These are phyloP conservation scores for Eimeria tenella DNA, from an alignment of 169 alveolate species.

Conservation along the genomic window DNA sequence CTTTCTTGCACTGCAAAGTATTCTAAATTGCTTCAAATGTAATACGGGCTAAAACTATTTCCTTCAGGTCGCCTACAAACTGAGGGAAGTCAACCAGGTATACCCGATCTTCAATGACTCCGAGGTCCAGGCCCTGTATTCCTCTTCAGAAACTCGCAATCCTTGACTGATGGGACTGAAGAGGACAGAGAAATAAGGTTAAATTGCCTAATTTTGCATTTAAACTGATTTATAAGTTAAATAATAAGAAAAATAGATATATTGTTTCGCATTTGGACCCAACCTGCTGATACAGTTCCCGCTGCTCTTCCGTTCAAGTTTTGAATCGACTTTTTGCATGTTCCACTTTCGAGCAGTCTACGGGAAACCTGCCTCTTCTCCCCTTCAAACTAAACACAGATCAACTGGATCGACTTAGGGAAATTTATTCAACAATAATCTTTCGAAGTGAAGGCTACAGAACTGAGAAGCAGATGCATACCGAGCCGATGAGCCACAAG, in stretches of 20 bases:
- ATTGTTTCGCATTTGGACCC: too few relatives aligned
- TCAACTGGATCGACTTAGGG: neutral
- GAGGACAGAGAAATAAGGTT: neutral
- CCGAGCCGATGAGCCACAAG: slow-evolving; percentile 21
- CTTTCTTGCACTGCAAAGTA: neutral
- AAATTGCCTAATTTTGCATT: too few relatives aligned
- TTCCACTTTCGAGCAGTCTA: neutral
- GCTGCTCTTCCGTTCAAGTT: neutral
- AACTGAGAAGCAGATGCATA: neutral
- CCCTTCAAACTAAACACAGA: neutral
- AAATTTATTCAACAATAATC: neutral
- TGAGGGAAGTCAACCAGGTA: slow-evolving; percentile 78
- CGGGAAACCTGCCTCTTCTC: neutral
- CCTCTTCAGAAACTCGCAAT: slow-evolving; percentile 46
- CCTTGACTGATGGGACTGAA: slow-evolving; percentile 19
- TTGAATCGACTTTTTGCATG: neutral
- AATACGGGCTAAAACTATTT: too few relatives aligned
- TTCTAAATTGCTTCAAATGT: too few relatives aligned
- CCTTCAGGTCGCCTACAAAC: slow-evolving; percentile 62
- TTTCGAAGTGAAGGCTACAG: neutral
- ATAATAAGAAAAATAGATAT: neutral
- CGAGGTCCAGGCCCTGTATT: too few relatives aligned
- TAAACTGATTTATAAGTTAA: neutral
- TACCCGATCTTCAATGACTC: neutral
- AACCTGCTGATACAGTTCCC: too few relatives aligned